A percentile compares a stretch with the other conserved stretches of the same genome.
Evolutionary conservation across 1,139 yeast genomes (phyloP).

Genomic region (Chernovozyma aurita): DNA sequence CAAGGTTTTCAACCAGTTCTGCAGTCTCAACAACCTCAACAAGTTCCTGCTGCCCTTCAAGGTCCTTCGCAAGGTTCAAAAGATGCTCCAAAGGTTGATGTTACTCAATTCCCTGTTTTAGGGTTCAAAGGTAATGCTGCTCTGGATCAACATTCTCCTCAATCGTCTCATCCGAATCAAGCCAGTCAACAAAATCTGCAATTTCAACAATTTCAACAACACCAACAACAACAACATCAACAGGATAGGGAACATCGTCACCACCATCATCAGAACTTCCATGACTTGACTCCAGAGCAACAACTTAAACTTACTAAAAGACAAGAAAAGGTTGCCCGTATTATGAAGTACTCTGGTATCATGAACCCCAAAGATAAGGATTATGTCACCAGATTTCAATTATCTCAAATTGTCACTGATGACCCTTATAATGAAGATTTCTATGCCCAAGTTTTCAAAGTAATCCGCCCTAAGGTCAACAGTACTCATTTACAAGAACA

Average conservation of each 20-base stretch:
- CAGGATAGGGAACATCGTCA: conserved; percentile 2
- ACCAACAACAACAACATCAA: conserved; percentile 8
- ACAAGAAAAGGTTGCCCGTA: conserved; percentile 75
- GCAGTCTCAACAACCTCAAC: conserved; percentile 12
- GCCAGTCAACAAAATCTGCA: conserved; percentile 6
- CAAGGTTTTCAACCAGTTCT: conserved; percentile 11
- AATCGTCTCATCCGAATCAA: conserved; percentile 11
- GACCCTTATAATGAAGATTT: conserved; percentile 98
- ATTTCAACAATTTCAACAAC: conserved; percentile 7
- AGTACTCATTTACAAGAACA: conserved; percentile 38
- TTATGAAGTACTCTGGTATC: conserved; percentile 81
- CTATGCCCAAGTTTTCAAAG: conserved; percentile 89
- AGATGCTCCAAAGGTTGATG: conserved; percentile 27
- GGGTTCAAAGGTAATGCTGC: conserved; percentile 34
- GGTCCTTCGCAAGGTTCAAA: conserved; percentile 10
- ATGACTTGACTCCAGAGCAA: conserved; percentile 43
- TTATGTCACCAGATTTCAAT: conserved; percentile 88
- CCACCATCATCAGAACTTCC: conserved; percentile 8
- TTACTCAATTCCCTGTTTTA: conserved; percentile 48
- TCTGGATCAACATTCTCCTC: conserved; percentile 9
- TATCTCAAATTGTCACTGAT: conserved; percentile 93
- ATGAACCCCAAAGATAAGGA: conserved; percentile 98
- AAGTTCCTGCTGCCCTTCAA: conserved; percentile 10
- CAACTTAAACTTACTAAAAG: conserved; percentile 58
- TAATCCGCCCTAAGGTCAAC: conserved; percentile 62